These are phyloP conservation scores for Trichosporon coremiiforme DNA, from an alignment of 1,284 basidiomycete species.

Conservation along the genomic window DNA sequence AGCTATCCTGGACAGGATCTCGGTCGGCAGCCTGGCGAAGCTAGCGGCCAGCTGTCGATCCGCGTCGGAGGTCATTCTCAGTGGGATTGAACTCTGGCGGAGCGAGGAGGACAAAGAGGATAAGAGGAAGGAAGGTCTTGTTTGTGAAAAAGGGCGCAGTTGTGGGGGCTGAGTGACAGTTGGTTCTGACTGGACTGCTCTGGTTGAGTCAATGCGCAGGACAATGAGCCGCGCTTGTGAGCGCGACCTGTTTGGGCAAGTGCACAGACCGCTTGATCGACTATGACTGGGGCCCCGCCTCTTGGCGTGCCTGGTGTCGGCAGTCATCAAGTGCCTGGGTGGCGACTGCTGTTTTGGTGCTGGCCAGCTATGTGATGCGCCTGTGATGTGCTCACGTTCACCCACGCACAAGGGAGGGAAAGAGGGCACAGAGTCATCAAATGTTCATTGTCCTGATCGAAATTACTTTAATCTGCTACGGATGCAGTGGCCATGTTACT, in stretches of 20 bases:
- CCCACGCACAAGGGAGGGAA: too few species aligned
- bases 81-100: too few species aligned
- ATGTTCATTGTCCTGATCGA: not conserved
- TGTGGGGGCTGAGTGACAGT: too few species aligned
- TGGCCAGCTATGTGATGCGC: too few species aligned
- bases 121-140: not conserved
- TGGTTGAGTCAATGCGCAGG: too few species aligned
- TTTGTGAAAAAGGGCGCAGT: not conserved
- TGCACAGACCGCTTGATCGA: too few species aligned
- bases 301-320: not conserved
- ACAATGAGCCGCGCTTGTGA: not conserved
- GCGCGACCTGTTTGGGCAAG: too few species aligned
- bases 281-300: not conserved
- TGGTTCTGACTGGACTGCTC: not conserved
- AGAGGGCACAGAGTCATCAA: not conserved
- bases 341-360: not conserved
- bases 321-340: not conserved
- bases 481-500: not conserved
- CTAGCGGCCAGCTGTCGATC: constrained; percentile 17
- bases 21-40: constrained; percentile 26
- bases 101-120: not conserved
- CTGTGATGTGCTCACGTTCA: too few species aligned
- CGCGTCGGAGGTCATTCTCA: not conserved
- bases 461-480: not conserved
- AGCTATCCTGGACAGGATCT: constrained; percentile 26